Conservation (phyloP, 2,329 filamentous ascomycete genomes). For the Aspergillus ibericus region DNA sequence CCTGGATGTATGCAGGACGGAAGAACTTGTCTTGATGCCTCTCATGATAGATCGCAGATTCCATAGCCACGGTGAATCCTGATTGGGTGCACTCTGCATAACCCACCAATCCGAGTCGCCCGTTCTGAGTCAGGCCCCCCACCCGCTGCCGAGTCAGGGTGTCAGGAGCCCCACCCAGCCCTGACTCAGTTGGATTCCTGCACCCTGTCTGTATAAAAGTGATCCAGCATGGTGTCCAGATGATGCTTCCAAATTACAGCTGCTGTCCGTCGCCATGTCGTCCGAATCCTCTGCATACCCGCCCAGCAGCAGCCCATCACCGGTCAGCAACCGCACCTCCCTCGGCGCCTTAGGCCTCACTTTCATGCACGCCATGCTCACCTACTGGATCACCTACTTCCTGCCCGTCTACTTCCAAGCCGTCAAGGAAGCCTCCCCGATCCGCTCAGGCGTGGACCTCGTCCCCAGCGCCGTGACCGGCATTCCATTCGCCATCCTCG, state of each 20-base stretch:
- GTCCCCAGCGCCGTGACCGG: conserved; percentile 26
- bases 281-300: neutral
- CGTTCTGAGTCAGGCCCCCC: neutral
- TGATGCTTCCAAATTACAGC: neutral
- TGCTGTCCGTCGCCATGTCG: neutral
- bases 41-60: too few species aligned
- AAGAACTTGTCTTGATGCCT: too few species aligned
- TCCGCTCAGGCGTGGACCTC: conserved; percentile 30
- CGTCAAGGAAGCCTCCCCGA: conserved; percentile 36
- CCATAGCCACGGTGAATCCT: too few species aligned
- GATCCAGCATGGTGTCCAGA: neutral
- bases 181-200: neutral
- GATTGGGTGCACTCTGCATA: too few species aligned
- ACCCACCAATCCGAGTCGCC: neutral
- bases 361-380: conserved; percentile 16
- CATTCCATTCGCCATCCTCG: conserved; percentile 27
- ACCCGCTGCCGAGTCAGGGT: neutral
- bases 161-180: neutral
- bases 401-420: conserved; percentile 50
- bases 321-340: conserved; percentile 42
- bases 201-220: neutral
- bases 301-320: too few species aligned
- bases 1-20: too few species aligned
- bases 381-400: conserved; percentile 28
- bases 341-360: neutral